Evolutionary conservation across 257 asterid species (phyloP).

Genomic region (Salvia hispanica): DNA sequence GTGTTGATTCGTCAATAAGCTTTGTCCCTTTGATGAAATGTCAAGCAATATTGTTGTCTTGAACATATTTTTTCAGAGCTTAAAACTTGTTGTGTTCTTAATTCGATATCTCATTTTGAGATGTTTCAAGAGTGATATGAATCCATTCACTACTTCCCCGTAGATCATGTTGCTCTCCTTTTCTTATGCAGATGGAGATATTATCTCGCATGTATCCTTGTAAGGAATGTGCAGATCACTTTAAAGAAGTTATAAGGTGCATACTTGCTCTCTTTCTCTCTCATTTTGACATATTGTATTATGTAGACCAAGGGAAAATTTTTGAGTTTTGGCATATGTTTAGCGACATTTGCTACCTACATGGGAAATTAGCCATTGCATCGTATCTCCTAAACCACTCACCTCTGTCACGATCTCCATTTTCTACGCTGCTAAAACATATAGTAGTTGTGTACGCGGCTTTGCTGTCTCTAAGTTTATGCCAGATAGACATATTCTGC

Average conservation of each 20-base stretch:
- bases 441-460: neutral
- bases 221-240: conserved; percentile 95
- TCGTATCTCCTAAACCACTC: no score
- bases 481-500: neutral
- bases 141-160: neutral
- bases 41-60: no score
- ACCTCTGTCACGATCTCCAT: neutral
- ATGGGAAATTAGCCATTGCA: no score
- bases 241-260: conserved; percentile 82
- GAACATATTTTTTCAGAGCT: neutral
- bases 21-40: neutral
- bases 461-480: no score
- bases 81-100: neutral
- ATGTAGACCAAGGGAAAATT: no score
- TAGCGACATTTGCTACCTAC: no score
- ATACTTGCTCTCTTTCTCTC: conserved; percentile 7
- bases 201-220: conserved; percentile 91
- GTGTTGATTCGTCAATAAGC: conserved; percentile 12
- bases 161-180: conserved; percentile 24
- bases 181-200: conserved; percentile 74
- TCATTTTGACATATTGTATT: no score
- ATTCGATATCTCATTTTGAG: neutral
- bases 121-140: neutral
- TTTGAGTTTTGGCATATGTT: no score
- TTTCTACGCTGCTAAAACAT: neutral